These are phyloP conservation scores for Eucalyptus cloeziana DNA, from an alignment of 345 rosid species.

Conservation along the genomic window DNA sequence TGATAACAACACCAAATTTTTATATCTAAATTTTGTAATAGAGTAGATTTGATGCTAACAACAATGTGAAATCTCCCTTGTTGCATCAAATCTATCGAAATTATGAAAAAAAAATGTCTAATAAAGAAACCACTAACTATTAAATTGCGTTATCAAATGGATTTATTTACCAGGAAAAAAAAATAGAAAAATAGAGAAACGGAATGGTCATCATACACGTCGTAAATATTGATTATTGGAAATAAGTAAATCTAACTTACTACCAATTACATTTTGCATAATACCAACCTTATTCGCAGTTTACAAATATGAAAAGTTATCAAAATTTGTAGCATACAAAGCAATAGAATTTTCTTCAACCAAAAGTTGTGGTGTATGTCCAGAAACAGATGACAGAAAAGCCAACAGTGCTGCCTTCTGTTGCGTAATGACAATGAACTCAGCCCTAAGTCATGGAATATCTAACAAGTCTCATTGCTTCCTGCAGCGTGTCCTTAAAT, in stretches of 20 bases:
- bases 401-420: background rate
- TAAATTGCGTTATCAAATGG: fast-evolving
- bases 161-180: too few species aligned
- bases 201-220: too few species aligned
- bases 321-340: background rate
- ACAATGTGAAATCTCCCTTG: background rate
- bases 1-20: fast-evolving
- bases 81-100: background rate
- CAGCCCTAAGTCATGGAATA: background rate
- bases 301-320: background rate
- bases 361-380: background rate
- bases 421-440: too few species aligned
- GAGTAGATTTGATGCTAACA: background rate
- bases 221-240: background rate
- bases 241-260: background rate
- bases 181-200: fast-evolving
- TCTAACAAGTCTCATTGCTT: slow-evolving; percentile 8
- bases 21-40: background rate
- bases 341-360: background rate
- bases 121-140: too few species aligned
- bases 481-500: slow-evolving; percentile 8
- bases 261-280: background rate
- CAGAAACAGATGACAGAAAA: background rate
- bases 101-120: background rate
- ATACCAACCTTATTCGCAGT: background rate